A percentile compares a stretch with the other conserved stretches of the same genome.
Conservation (phyloP, 1,284 basidiomycete species). For the Schizopora paradoxa region DNA sequence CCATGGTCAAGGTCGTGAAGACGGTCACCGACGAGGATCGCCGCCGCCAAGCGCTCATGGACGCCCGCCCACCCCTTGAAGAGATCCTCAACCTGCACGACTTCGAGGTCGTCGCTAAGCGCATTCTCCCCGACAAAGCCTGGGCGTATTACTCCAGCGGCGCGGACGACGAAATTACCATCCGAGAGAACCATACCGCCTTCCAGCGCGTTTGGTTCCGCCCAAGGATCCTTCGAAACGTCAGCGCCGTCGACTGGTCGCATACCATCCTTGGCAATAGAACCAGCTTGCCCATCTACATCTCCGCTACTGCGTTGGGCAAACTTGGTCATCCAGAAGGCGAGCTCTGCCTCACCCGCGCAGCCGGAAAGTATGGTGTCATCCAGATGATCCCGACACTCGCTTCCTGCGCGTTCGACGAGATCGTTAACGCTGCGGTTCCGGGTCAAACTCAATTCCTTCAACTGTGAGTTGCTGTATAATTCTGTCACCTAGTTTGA, state of each 20-base stretch:
- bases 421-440: constrained; percentile 75
- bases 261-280: constrained; percentile 74
- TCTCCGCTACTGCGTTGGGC: constrained; percentile 73
- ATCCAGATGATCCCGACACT: constrained; percentile 95
- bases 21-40: constrained; percentile 57
- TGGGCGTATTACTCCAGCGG: constrained; percentile 91
- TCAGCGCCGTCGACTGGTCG: constrained; percentile 76
- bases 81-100: constrained; percentile 87
- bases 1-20: constrained; percentile 44
- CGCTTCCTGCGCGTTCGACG: constrained; percentile 86
- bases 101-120: constrained; percentile 80
- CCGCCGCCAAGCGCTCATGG: constrained; percentile 46
- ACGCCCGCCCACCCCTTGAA: constrained; percentile 59
- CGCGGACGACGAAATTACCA: constrained; percentile 85
- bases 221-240: constrained; percentile 81
- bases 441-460: constrained; percentile 76
- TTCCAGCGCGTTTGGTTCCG: constrained; percentile 94
- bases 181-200: constrained; percentile 82
- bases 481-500: background rate
- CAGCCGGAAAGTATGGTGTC: constrained; percentile 71
- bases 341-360: constrained; percentile 82
- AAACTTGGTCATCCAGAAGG: constrained; percentile 94
- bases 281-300: constrained; percentile 79
- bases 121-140: constrained; percentile 71
- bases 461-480: constrained; percentile 49